These are phyloP conservation scores for Xylariaceae sp. DNA, from an alignment of 2,329 filamentous ascomycete genomes.

Conservation along the genomic window DNA sequence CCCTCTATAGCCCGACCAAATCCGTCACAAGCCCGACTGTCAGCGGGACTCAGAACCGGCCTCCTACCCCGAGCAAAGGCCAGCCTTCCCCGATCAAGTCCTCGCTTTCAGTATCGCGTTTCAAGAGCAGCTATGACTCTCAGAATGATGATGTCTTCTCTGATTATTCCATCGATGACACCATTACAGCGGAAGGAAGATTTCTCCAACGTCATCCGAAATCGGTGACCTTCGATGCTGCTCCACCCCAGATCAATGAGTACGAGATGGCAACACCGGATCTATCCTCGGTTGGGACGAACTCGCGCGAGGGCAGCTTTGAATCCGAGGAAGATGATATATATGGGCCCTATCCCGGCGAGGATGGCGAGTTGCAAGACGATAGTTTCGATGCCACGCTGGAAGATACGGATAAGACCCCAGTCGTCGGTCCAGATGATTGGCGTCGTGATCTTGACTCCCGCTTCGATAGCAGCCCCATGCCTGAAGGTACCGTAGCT, in stretches of 20 bases:
- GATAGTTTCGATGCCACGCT: slow-evolving; percentile 96
- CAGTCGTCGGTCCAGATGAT: slow-evolving; percentile 95
- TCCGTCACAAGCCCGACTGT: slow-evolving; percentile 41
- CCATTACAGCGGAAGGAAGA: slow-evolving; percentile 68
- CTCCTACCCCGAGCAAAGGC: slow-evolving; percentile 69
- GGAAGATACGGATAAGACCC: slow-evolving; percentile 95
- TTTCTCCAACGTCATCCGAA: slow-evolving; percentile 85
- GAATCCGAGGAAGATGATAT: slow-evolving; percentile 81
- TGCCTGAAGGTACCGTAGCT: slow-evolving; percentile 60
- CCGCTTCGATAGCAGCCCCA: slow-evolving; percentile 74
- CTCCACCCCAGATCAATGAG: slow-evolving; percentile 93
- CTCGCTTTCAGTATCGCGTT: slow-evolving; percentile 74
- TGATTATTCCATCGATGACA: slow-evolving; percentile 65
- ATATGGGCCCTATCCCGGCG: slow-evolving; percentile 59
- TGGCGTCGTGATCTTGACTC: slow-evolving; percentile 84
- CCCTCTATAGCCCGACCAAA: slow-evolving; percentile 63
- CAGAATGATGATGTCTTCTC: slow-evolving; percentile 73
- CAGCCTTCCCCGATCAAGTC: slow-evolving; percentile 86
- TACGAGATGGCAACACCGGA: slow-evolving; percentile 98
- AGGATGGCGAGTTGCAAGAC: slow-evolving; percentile 68
- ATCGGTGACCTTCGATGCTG: slow-evolving; percentile 95
- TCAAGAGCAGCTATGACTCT: slow-evolving; percentile 73
- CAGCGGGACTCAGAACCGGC: slow-evolving; percentile 37
- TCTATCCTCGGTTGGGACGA: slow-evolving; percentile 87
- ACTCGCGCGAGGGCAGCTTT: slow-evolving; percentile 91